Conservation (phyloP, 2,329 filamentous ascomycete genomes). For the Eutypa lata region DNA sequence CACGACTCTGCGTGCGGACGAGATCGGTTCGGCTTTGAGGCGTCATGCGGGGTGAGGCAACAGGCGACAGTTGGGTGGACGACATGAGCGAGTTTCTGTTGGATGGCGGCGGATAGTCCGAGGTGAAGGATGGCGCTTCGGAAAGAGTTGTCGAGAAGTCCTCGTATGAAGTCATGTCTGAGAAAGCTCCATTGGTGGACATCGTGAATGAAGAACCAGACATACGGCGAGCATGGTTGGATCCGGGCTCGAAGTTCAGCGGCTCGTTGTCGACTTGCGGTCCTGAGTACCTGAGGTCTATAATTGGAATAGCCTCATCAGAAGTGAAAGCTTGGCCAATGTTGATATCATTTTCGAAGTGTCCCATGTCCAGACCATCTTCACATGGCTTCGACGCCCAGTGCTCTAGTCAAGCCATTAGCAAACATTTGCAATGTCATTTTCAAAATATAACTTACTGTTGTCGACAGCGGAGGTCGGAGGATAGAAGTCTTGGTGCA, state of each 20-base stretch:
- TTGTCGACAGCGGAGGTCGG: conserved; percentile 42
- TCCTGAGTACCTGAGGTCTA: conserved; percentile 55
- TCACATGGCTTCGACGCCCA: conserved; percentile 58
- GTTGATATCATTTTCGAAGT: conserved; percentile 53
- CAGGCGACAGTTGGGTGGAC: conserved; percentile 68
- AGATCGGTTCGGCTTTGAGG: conserved; percentile 58
- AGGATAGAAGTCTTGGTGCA: conserved; percentile 57
- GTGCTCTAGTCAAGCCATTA: conserved; percentile 32
- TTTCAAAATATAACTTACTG: conserved; percentile 36
- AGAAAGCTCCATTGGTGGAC: conserved; percentile 62
- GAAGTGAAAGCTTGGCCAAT: conserved; percentile 62
- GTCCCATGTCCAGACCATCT: conserved; percentile 53
- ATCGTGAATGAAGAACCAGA: conserved; percentile 73
- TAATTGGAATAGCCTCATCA: conserved; percentile 60
- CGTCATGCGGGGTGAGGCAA: conserved; percentile 67
- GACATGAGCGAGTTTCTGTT: conserved; percentile 70
- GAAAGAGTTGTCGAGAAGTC: conserved; percentile 66
- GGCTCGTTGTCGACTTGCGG: conserved; percentile 48
- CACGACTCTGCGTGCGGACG: conserved; percentile 63
- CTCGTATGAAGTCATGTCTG: conserved; percentile 69
- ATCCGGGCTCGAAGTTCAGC: conserved; percentile 48
- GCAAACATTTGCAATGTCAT: conserved; percentile 7
- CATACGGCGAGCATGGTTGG: conserved; percentile 57
- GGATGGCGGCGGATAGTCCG: conserved; percentile 64
- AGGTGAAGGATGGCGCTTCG: conserved; percentile 64